phyloP scores from a whole-genome alignment of 192 early-diverging fungal species.

The Obelidium mucronatum region DNA sequence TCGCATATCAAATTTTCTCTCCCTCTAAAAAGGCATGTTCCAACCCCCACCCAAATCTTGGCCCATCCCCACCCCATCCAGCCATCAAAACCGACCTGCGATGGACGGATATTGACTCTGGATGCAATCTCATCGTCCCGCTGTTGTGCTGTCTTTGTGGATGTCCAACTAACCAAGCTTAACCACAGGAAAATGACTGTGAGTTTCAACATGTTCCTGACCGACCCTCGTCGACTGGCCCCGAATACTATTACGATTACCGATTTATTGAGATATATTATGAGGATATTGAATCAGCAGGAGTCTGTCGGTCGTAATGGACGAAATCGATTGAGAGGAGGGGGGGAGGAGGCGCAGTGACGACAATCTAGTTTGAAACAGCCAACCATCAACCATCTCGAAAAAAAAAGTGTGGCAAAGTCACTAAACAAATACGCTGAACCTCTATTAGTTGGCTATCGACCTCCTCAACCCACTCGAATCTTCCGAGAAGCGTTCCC shows the following conservation, averaged over 20 bases:
- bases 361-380: not conserved
- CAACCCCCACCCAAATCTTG: not conserved
- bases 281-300: too few relatives aligned
- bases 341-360: not conserved
- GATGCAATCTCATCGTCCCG: not conserved
- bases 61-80: not conserved
- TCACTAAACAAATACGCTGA: not conserved
- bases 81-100: not conserved
- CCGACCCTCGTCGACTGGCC: too few relatives aligned
- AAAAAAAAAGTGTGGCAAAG: not conserved
- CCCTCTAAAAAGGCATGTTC: not conserved
- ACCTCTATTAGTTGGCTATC: constrained; percentile 73
- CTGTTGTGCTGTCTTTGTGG: too few relatives aligned
- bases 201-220: not conserved
- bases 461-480: constrained; percentile 94
- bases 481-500: constrained; percentile 75
- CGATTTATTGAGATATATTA: too few relatives aligned
- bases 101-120: too few relatives aligned
- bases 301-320: too few relatives aligned
- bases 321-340: not conserved
- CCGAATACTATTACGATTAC: too few relatives aligned
- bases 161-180: too few relatives aligned
- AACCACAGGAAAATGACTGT: constrained; percentile 11
- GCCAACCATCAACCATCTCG: not conserved
- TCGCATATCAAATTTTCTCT: too few relatives aligned